Evolutionary conservation across 768 basidiomycete species (phyloP), one percentile per base, ranked within the genome.

Genomic region (Phanerochaete sordida): DNA sequence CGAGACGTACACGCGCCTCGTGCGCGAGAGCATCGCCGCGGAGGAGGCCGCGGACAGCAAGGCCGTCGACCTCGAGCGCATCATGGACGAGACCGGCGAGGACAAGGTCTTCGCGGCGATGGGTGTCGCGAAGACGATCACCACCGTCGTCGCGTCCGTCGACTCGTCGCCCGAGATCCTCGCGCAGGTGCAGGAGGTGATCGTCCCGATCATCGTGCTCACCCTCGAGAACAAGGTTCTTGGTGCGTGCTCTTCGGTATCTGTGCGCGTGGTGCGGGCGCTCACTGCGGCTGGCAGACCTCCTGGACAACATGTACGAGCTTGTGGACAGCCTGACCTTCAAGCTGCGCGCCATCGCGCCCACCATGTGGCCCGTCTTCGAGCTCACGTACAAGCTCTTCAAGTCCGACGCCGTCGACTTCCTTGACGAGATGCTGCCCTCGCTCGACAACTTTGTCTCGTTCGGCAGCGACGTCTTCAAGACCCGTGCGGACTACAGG

Each of bases 391-490:
- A 93, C 73, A 79, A 80, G 51, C 75, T 91, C 21, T 92, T 95
- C 85, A 93, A 92, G 72, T 77, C 81, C 16, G 89, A 91, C 31
- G 92, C 91, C 16, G 75, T 89, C 39, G 92, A 94, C 73, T 95
- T 92, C 79, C 78, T 95, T 56, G 91, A 94, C 65, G 93, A 95
- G 70, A 95, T 94, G 91, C 80, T 93, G 26, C 91, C 91, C 12
- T 85, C 88, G 4, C 73, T 96, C 58, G 91, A 93, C 76, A 95
- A 95, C 79, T 91, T 93, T 69, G 78, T 96, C 56, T 91, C 90
- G 15, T 94, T 84, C 68, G 93, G 93, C 16, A 78, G 82, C 26
- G 90, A 93, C 15, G 75, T 85, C 16, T 86, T 95, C 75, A 86
- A 90, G 66, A 69, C 81, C 24, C 86, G 84, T 50, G 72, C 82